These are phyloP conservation scores for Lizonia empirigonia DNA, from an alignment of 2,329 filamentous ascomycete genomes.

Conservation along the genomic window DNA sequence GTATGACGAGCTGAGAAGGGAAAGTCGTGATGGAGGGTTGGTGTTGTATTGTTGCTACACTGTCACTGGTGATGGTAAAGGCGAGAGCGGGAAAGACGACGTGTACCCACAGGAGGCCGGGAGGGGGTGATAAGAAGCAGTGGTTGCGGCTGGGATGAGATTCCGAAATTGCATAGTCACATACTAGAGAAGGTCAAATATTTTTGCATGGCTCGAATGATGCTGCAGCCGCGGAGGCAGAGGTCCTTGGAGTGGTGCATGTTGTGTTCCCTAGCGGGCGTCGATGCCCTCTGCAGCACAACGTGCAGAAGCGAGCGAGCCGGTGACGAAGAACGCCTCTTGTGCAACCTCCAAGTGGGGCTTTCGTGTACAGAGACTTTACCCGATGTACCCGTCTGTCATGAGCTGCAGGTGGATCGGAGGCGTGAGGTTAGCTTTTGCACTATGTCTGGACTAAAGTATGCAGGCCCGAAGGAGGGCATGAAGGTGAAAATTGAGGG, in stretches of 20 bases:
- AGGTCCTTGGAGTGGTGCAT: conserved; percentile 1
- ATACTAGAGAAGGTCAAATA: no score
- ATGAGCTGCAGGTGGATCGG: conserved; percentile 29
- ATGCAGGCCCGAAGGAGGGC: conserved; percentile 34
- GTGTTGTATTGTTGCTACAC: conserved; percentile 2
- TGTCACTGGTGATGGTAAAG: no score
- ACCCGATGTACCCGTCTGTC: conserved; percentile 23
- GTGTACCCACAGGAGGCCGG: background rate
- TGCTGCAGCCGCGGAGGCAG: background rate
- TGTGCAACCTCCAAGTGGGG: conserved; percentile 24
- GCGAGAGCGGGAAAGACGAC: background rate
- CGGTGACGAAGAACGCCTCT: conserved; percentile 22
- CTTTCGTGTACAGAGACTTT: conserved; percentile 26
- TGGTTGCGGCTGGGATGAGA: no score
- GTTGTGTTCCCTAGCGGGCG: conserved; percentile 13
- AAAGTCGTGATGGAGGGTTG: conserved; percentile 7
- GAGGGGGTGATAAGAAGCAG: background rate
- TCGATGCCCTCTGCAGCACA: conserved; percentile 14
- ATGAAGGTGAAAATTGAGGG: conserved; percentile 6
- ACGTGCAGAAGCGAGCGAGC: conserved; percentile 27
- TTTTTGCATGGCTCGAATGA: no score
- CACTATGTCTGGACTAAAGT: conserved; percentile 32
- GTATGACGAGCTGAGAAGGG: background rate
- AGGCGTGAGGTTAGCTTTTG: conserved; percentile 20
- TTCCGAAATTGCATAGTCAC: no score